These are phyloP conservation scores for Calonectria hawksworthii DNA, from an alignment of 2,329 filamentous ascomycete genomes.

Conservation along the genomic window DNA sequence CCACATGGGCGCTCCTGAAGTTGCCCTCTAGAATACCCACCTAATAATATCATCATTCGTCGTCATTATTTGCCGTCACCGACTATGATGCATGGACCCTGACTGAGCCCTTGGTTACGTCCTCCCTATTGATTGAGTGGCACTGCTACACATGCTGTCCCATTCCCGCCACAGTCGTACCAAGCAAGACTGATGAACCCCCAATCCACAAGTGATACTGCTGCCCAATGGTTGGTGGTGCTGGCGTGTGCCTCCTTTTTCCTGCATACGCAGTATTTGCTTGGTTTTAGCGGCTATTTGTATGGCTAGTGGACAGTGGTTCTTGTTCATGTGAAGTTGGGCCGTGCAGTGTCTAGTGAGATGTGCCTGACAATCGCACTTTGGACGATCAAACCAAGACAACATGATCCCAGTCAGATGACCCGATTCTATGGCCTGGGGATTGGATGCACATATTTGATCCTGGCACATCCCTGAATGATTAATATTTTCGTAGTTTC, in stretches of 20 bases:
- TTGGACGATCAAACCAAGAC: too few relatives aligned
- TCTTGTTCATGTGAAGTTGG: not conserved
- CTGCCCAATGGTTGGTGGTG: not conserved
- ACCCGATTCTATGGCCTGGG: not conserved
- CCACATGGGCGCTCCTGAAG: constrained; percentile 15
- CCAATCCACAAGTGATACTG: not conserved
- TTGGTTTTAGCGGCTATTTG: not conserved
- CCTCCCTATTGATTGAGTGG: not conserved
- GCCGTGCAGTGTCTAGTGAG: not conserved
- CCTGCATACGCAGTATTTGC: not conserved
- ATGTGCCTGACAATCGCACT: not conserved
- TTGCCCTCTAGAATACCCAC: constrained; percentile 3
- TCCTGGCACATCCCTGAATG: not conserved
- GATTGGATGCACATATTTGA: not conserved
- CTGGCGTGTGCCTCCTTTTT: not conserved
- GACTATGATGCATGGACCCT: not conserved
- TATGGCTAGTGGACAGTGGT: not conserved
- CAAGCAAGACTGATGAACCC: not conserved
- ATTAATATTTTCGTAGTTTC: not conserved
- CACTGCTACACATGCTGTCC: not conserved
- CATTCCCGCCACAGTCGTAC: not conserved
- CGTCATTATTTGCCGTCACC: constrained; percentile 4
- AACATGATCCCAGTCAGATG: not conserved
- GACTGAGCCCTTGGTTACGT: not conserved
- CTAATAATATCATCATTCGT: not conserved